Evolutionary conservation across 441 rosid species (phyloP), one percentile per base, ranked within the genome.

Genomic region (Adansonia gregorii): DNA sequence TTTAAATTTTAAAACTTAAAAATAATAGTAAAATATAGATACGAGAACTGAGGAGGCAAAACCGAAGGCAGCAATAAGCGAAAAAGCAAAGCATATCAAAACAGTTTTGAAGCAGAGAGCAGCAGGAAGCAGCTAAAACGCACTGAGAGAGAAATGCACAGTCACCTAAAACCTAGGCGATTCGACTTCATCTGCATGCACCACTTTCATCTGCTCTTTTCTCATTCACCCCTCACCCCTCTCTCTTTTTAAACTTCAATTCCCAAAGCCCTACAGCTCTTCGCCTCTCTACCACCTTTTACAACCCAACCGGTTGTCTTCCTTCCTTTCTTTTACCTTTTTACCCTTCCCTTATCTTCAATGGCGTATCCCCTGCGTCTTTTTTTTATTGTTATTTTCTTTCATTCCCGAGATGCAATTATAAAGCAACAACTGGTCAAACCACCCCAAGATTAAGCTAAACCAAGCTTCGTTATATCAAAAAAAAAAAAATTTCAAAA

Each of bases 371-470:
- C 77, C 72, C 77, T 48, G 41, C 66, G 2, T 48, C 22, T 80
- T 85, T 67, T 41, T 79, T 76, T 58, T 83, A 35, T 35, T 35
- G 39, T 80, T 0, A 5, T 55, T n/a, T 66, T 81, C 85, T 90
- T 88, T 88, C 93, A 87, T 93, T 93, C 90, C 97, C 97, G 82
- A 93, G 87, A 84, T 70, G 73, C 12, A 9, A 68, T 8, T 60
- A 61, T 72, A 17, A 22, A 45, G 17, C 20, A 15, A 63, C 69
- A 48, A 45, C 14, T 70, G 74, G 41, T 51, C 59, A 64, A 49
- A 11, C 63, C 72, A 8, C 75, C 49, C 54, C 22, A 19, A 52
- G 39, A 35, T 35, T 35, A 35, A 35, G 39, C 39, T 35, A 35
- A 35, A 35, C 39, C 3, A 35, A 35, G 39, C 39, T 35, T 0